These are phyloP conservation scores for Biscogniauxia mediterranea DNA, from an alignment of 2,329 filamentous ascomycete species.

Conservation along the genomic window DNA sequence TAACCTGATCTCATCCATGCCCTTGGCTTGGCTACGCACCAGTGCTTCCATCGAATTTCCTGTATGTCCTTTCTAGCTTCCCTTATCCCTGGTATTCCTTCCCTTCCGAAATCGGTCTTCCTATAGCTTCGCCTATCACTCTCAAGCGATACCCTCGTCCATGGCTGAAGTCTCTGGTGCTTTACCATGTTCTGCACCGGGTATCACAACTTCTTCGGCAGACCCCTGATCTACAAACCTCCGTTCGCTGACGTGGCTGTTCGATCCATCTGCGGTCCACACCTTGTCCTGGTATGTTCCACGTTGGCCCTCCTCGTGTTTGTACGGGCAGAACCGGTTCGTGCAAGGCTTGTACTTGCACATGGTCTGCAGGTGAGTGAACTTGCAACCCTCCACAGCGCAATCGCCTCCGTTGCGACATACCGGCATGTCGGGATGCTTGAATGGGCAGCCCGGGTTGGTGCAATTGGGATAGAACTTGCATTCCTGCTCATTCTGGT, in stretches of 20 bases:
- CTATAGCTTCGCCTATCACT: background rate
- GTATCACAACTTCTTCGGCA: constrained; percentile 71
- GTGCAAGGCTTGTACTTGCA: constrained; percentile 92
- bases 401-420: constrained; percentile 93
- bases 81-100: constrained; percentile 3
- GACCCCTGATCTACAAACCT: constrained; percentile 76
- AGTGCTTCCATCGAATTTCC: constrained; percentile 2
- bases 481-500: constrained; percentile 83
- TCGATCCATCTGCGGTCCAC: constrained; percentile 68
- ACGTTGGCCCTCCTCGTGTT: constrained; percentile 87
- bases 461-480: constrained; percentile 90
- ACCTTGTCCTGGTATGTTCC: constrained; percentile 85
- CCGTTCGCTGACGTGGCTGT: constrained; percentile 78
- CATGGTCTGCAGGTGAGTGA: constrained; percentile 78
- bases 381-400: constrained; percentile 78
- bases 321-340: constrained; percentile 84
- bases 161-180: constrained; percentile 39
- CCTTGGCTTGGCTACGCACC: constrained; percentile 1
- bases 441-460: constrained; percentile 83
- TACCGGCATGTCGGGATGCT: constrained; percentile 79
- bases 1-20: background rate
- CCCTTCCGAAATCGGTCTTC: constrained; percentile 8
- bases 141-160: constrained; percentile 37
- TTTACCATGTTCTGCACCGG: constrained; percentile 41
- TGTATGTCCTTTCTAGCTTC: background rate